phyloP scores from a whole-genome alignment of 441 rosid genomes.

The Populus hybrid region DNA sequence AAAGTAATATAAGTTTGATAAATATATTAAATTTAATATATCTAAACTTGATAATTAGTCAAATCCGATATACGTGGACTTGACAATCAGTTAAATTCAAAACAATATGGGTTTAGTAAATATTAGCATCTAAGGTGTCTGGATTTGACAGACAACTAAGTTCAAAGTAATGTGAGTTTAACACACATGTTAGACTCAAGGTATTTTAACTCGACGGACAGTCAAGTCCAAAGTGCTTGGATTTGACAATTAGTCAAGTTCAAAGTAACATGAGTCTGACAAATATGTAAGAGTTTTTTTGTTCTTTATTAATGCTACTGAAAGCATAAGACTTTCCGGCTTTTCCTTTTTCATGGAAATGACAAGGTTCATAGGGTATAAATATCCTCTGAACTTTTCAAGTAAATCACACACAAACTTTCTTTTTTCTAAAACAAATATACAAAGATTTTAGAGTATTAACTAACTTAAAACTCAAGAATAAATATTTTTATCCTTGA shows the following conservation, averaged over 20 bases:
- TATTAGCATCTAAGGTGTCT: fast-evolving
- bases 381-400: too few species aligned
- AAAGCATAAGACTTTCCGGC: fast-evolving
- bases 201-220: fast-evolving
- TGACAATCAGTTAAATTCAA: fast-evolving
- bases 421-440: too few species aligned
- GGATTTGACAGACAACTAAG: fast-evolving
- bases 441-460: too few species aligned
- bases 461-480: too few species aligned
- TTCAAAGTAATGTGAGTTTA: fast-evolving
- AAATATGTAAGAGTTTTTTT: too few species aligned
- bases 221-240: too few species aligned
- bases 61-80: fast-evolving
- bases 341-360: too few species aligned
- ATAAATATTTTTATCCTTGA: too few species aligned
- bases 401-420: too few species aligned
- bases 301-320: fast-evolving
- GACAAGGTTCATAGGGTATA: too few species aligned
- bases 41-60: fast-evolving
- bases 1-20: fast-evolving
- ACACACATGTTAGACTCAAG: fast-evolving
- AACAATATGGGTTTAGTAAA: too few species aligned
- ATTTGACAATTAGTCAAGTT: fast-evolving
- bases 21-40: too few species aligned
- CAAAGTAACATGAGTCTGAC: fast-evolving